Base-by-base conservation (phyloP, 495 filamentous ascomycete species). In the Annulohypoxylon maeteangense region DNA sequence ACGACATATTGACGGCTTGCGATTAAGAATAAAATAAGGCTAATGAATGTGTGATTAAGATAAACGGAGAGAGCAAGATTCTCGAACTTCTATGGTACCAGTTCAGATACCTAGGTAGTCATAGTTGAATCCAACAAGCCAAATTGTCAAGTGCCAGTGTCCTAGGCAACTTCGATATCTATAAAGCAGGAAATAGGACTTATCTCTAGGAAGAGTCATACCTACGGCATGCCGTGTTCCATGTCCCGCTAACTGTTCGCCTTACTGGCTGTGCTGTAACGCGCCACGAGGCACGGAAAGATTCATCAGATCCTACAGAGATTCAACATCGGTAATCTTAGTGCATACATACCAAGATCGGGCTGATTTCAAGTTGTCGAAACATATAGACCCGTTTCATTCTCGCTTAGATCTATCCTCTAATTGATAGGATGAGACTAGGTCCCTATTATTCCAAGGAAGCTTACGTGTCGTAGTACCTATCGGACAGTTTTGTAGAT, bases 1-100 rank as follows among this genome's bases (percentile, higher is more conserved):
- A 34, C 22, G 66, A 12, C 71, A 73, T 74, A 3, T 59, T 57
- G 11, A 50, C 63, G 42, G 12, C n/a, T 38, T 38, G 10, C 3
- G 44, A 48, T 25, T 32, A 12, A 10, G 11, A 20, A 16, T 25
- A 11, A 45, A 18, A 8, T 0, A 23, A 55, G 5, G 16, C 7
- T 29, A 8, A 59, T 5, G 14, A 45, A 23, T 58, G 54, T 23
- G 14, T 5, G 14, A 18, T 6, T 31, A 29, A 20, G 5, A 22
- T 14, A 31, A n/a, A 11, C 22, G 20, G 18, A 32, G n/a, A 64
- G 14, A 10, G 7, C 7, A 4, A 31, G 0, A 27, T 1, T 5
- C 3, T 32, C 18, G 10, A 47, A 16, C 7, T 12, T 45, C 3
- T 59, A 11, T 20, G 14, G 23, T 42, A 44, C 5, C 38, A 47